phyloP scores from a whole-genome alignment of 2,329 filamentous ascomycete genomes.

The Scedosporium aurantiacum region DNA sequence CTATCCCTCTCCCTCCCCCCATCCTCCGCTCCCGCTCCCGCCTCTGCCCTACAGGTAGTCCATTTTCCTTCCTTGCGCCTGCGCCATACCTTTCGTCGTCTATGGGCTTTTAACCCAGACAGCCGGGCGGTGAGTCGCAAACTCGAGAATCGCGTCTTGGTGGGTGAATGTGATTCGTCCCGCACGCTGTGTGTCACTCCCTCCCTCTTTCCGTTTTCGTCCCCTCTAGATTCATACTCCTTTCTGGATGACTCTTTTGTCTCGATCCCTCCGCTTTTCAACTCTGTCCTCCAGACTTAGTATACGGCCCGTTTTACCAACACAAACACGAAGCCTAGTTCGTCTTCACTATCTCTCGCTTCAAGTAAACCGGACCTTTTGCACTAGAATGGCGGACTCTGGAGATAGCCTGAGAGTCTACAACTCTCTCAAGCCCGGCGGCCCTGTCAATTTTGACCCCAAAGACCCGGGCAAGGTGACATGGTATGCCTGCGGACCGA shows the following conservation, averaged over 20 bases:
- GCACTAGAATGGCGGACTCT: constrained; percentile 3
- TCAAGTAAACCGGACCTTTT: not conserved
- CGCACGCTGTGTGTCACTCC: not conserved
- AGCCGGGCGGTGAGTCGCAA: not conserved
- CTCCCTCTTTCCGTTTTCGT: not conserved
- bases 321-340: not conserved
- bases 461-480: constrained; percentile 9
- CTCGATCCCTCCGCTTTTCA: not conserved
- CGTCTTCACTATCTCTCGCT: not conserved
- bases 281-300: not conserved
- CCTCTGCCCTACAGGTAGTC: too few species aligned
- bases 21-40: too few species aligned
- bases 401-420: constrained; percentile 4
- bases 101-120: not conserved
- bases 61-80: not conserved
- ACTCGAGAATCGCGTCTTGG: not conserved
- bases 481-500: constrained; percentile 74
- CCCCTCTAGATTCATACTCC: not conserved
- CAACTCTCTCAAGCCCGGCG: constrained; percentile 5
- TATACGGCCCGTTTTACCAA: not conserved
- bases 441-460: constrained; percentile 9
- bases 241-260: constrained; percentile 6
- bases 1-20: not conserved
- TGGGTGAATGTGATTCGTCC: not conserved
- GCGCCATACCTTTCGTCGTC: not conserved